These are phyloP conservation scores for Albugo laibachii DNA, from an alignment of 352 stramenopile genomes.

Conservation along the genomic window DNA sequence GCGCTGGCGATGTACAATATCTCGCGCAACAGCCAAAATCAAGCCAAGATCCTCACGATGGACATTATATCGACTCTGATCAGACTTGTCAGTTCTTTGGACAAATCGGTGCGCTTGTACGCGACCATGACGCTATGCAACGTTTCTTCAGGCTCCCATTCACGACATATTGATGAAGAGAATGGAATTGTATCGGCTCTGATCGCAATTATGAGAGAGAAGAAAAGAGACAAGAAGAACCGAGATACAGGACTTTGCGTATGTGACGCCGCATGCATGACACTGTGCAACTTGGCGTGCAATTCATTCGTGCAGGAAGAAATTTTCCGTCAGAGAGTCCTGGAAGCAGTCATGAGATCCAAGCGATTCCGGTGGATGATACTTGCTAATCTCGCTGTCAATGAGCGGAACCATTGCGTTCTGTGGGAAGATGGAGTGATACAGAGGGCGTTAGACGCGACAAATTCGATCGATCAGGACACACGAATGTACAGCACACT, in stretches of 20 bases:
- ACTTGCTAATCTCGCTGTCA: constrained; percentile 86
- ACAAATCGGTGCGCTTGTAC: constrained; percentile 88
- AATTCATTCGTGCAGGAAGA: constrained; percentile 78
- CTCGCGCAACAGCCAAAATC: constrained; percentile 80
- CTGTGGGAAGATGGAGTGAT: constrained; percentile 81
- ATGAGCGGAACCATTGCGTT: constrained; percentile 85
- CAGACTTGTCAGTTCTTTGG: constrained; percentile 48
- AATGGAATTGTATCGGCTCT: constrained; percentile 84
- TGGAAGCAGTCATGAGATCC: constrained; percentile 73
- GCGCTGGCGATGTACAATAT: constrained; percentile 91
- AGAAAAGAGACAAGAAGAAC: constrained; percentile 6
- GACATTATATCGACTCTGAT: constrained; percentile 40
- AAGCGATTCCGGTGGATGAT: constrained; percentile 86
- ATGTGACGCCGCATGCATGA: constrained; percentile 85
- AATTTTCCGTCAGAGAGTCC: constrained; percentile 85
- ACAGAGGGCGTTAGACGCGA: constrained; percentile 54
- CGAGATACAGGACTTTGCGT: constrained; percentile 80
- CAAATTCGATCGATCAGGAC: constrained; percentile 53
- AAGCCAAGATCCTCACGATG: constrained; percentile 59
- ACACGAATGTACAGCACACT: constrained; percentile 83
- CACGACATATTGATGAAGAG: constrained; percentile 59
- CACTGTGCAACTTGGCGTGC: constrained; percentile 88
- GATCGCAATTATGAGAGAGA: constrained; percentile 20
- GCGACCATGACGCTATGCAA: constrained; percentile 92
- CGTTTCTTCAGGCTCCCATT: constrained; percentile 87